A percentile compares a stretch with the other conserved stretches of the same genome.
These are phyloP conservation scores for Mortierella sp. DNA, from an alignment of 371 early-diverging fungal genomes.

Conservation along the genomic window DNA sequence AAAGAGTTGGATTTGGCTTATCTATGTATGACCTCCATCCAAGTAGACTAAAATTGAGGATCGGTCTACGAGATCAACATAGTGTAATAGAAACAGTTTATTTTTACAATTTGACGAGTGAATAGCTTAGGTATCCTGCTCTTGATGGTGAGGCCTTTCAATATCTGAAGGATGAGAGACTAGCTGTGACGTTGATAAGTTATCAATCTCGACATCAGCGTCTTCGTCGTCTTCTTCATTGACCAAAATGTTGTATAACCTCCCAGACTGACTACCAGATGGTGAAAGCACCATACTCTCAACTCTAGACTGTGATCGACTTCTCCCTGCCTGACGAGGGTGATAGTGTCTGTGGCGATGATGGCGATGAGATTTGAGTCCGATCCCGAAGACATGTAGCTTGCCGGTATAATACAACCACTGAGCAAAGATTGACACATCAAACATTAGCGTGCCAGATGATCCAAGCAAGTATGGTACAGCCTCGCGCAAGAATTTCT, in stretches of 20 bases:
- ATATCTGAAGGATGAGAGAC: neutral
- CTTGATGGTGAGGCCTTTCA: neutral
- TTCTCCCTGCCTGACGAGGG: slow-evolving; percentile 3
- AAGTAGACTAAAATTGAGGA: too few relatives aligned
- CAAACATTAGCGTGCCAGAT: slow-evolving; percentile 76
- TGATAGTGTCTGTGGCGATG: slow-evolving; percentile 32
- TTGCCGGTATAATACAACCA: slow-evolving; percentile 57
- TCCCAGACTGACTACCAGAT: slow-evolving; percentile 39
- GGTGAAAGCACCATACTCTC: slow-evolving; percentile 49
- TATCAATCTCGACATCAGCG: too few relatives aligned
- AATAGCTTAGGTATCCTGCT: neutral
- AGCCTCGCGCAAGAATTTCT: slow-evolving; percentile 60
- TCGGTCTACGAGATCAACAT: neutral
- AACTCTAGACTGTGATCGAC: slow-evolving; percentile 22
- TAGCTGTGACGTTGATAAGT: neutral
- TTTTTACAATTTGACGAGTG: neutral
- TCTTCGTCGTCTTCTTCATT: slow-evolving; percentile 27
- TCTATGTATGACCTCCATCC: too few relatives aligned
- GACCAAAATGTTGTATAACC: slow-evolving; percentile 37
- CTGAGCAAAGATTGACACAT: slow-evolving; percentile 73
- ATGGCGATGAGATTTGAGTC: slow-evolving; percentile 3
- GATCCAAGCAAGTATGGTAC: slow-evolving; percentile 80
- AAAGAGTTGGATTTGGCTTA: too few relatives aligned
- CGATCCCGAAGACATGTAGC: slow-evolving; percentile 13
- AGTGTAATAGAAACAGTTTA: neutral